Evolutionary conservation across 176 grass and related monocot species (phyloP), one percentile per base, ranked within the genome.

Genomic region (Carex pumila): DNA sequence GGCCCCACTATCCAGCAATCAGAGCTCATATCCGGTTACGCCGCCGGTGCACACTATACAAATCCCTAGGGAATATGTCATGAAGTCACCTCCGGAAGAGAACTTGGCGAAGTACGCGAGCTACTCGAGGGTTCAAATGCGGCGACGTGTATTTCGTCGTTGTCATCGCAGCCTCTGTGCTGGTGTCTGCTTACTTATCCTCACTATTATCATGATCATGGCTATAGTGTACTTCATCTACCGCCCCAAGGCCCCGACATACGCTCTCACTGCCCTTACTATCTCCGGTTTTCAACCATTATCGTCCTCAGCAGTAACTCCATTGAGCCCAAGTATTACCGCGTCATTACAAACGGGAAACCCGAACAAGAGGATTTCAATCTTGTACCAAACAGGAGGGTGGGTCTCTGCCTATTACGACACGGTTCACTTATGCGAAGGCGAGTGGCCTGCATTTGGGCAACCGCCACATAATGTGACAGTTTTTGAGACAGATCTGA

Each of bases 401-500:
- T 60, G 39, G 12, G 37, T 98, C 3, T 1, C 79, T 0, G 75
- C 92, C 68, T 61, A 74, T 79, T 98, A 90, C 58, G 68, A 90
- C 55, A 84, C 77, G 55, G 36, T 68, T 12, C 74, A 13, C 17
- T 91, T 98, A 39, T 90, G 86, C 0, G 1, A 61, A 0, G 96
- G 96, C 2, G 52, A 55, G 17, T 98, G 96, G 93, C 96, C 96
- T 0, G 80, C 84, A 53, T 98, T 98, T 79, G 47, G 83, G 14
- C 96, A 95, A 75, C 0, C 61, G n/a, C 75, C 93, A 36, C 36
- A 77, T 78, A 99, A 99, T 87, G 83, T 79, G n/a, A 99, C 96
- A 50, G 29, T 85, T 34, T 84, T 95, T 12, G 2, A 54, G 11
- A 53, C 71, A 14, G 17, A 81, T 22, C 58, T 95, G 61, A 12